Conservation (phyloP, 768 basidiomycete species). For the Termitomyces sp. region DNA sequence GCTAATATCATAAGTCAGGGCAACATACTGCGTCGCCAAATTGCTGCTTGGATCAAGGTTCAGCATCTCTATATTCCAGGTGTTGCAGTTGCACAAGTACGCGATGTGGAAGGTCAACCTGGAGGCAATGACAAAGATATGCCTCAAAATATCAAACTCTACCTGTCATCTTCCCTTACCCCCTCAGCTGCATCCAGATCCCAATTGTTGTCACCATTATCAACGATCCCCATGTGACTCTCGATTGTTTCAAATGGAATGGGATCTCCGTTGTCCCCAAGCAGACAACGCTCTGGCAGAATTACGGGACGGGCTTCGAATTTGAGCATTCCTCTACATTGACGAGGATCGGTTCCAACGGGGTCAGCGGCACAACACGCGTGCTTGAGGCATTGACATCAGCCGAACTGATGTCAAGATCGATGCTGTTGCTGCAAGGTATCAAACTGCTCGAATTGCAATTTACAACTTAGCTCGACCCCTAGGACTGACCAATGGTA, state of each 20-base stretch:
- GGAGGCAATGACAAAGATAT: not conserved
- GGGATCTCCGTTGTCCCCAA: constrained; percentile 11
- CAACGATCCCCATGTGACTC: no score
- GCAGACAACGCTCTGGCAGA: constrained; percentile 12
- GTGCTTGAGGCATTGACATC: constrained; percentile 8
- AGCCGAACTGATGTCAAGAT: constrained; percentile 2
- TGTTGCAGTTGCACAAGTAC: not conserved
- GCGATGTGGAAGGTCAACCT: not conserved
- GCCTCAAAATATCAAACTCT: not conserved
- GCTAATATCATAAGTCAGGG: not conserved
- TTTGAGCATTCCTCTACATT: constrained; percentile 4
- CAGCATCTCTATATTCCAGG: constrained; percentile 16
- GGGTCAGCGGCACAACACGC: constrained; percentile 11
- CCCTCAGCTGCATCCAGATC: no score
- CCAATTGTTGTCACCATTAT: no score
- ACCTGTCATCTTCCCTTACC: no score
- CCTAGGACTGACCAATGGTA: no score
- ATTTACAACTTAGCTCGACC: not conserved
- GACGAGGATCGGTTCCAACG: constrained; percentile 12
- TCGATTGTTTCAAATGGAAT: not conserved
- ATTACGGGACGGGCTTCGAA: constrained; percentile 8
- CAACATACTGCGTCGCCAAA: constrained; percentile 6
- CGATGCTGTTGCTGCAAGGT: constrained; percentile 1
- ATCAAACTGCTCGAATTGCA: constrained; percentile 3
- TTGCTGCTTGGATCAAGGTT: constrained; percentile 11